Evolutionary conservation across 768 basidiomycete genomes (phyloP).

Genomic region (Dioszegia crocea): DNA sequence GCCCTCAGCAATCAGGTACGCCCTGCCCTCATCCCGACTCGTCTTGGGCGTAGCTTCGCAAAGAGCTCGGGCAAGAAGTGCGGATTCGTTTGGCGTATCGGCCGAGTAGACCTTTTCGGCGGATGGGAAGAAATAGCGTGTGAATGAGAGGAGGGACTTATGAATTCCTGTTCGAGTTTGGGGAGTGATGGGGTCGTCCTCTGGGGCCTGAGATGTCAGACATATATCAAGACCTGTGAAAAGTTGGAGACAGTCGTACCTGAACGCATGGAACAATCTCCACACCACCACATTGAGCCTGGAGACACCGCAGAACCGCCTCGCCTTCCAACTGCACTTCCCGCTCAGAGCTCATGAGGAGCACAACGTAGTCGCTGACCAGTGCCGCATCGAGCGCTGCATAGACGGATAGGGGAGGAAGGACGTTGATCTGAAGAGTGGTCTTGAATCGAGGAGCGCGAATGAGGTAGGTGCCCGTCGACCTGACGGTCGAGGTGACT

Average conservation of each 20-base stretch:
- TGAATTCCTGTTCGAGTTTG: conserved; percentile 64
- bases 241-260: conserved; percentile 48
- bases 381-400: conserved; percentile 77
- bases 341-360: conserved; percentile 70
- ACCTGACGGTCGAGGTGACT: conserved; percentile 8
- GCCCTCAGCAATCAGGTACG: conserved; percentile 71
- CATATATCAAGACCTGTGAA: background rate
- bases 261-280: conserved; percentile 72
- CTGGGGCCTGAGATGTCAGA: conserved; percentile 26
- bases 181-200: conserved; percentile 50
- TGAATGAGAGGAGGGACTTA: conserved; percentile 88
- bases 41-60: conserved; percentile 79
- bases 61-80: conserved; percentile 62
- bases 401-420: conserved; percentile 69
- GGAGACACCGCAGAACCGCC: conserved; percentile 75
- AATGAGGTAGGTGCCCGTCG: conserved; percentile 21
- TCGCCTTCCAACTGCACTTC: conserved; percentile 87
- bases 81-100: conserved; percentile 25
- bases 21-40: conserved; percentile 76
- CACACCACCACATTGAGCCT: conserved; percentile 78
- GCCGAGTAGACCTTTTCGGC: conserved; percentile 74
- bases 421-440: conserved; percentile 76
- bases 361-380: conserved; percentile 83
- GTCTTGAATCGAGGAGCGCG: conserved; percentile 89
- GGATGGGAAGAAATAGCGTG: conserved; percentile 86